These are phyloP conservation scores for Paramecium primaurelia DNA, from an alignment of 73 alveolate species.

Conservation along the genomic window DNA sequence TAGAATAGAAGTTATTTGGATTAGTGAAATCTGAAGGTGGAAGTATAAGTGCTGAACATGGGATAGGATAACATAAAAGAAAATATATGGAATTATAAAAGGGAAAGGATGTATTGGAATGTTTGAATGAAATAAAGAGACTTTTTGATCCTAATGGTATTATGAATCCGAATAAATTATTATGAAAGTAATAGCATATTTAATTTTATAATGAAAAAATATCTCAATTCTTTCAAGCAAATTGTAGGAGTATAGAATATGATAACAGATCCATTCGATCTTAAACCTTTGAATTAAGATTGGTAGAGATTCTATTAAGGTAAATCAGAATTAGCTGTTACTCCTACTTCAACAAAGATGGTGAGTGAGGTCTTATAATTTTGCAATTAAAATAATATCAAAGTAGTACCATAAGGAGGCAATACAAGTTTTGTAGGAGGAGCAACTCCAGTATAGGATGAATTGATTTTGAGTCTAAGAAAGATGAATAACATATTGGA, in stretches of 20 bases:
- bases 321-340: conserved; percentile 59
- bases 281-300: conserved; percentile 67
- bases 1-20: conserved; percentile 1
- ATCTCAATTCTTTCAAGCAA: not conserved
- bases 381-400: conserved; percentile 73
- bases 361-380: conserved; percentile 62
- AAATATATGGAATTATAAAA: not conserved
- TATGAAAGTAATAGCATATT: not conserved
- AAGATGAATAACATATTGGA: conserved; percentile 73
- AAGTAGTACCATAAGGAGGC: conserved; percentile 87
- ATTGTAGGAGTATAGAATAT: not conserved
- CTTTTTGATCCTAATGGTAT: conserved; percentile 53
- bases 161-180: conserved; percentile 35
- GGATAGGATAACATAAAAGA: conserved; percentile 43
- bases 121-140: not conserved
- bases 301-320: conserved; percentile 74
- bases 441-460: conserved; percentile 76
- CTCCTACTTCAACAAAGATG: conserved; percentile 71
- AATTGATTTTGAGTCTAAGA: conserved; percentile 68
- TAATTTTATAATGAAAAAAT: not conserved
- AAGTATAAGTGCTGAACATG: conserved; percentile 63
- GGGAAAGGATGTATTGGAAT: not conserved
- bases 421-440: conserved; percentile 92
- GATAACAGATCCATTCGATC: conserved; percentile 27
- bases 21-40: conserved; percentile 43